Conservation (phyloP, 441 rosid genomes). For the Croton setiger region DNA sequence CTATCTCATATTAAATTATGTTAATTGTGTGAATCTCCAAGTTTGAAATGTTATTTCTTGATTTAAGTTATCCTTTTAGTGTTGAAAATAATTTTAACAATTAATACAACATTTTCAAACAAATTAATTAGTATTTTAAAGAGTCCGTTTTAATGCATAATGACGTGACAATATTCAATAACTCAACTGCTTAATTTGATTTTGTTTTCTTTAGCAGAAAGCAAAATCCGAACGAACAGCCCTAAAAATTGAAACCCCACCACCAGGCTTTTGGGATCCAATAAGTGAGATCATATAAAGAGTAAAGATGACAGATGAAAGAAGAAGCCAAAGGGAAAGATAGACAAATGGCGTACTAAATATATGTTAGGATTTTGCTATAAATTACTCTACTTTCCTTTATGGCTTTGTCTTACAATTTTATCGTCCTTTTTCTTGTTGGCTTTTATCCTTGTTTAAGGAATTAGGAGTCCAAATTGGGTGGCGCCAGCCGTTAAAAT, state of each 20-base stretch:
- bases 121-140: no score
- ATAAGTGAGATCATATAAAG: not conserved
- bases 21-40: no score
- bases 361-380: not conserved
- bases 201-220: not conserved
- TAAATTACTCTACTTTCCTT: not conserved
- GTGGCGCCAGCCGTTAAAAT: not conserved
- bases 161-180: no score
- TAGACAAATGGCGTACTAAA: no score
- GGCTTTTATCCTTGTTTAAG: not conserved
- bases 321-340: not conserved
- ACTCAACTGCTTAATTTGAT: no score
- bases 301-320: not conserved
- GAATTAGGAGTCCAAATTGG: conserved; percentile 8
- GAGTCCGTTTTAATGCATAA: no score
- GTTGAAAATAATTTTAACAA: no score
- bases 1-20: no score
- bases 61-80: no score
- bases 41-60: no score
- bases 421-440: not conserved
- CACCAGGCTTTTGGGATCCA: not conserved
- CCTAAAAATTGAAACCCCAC: not conserved
- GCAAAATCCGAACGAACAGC: not conserved
- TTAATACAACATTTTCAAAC: no score
- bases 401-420: not conserved